Conservation (phyloP, 345 rosid species). For the Heritiera fomes region DNA sequence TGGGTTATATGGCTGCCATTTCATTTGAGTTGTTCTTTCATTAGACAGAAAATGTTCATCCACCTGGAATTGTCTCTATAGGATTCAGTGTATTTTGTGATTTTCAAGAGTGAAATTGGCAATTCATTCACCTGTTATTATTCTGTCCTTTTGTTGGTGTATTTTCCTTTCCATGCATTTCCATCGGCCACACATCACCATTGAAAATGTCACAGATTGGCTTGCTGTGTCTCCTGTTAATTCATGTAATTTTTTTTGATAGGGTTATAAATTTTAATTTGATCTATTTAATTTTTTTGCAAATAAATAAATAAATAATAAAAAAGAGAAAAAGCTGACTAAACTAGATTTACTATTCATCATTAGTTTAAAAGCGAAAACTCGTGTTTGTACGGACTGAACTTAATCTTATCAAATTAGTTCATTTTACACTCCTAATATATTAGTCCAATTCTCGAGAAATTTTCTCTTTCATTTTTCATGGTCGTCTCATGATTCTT, state of each 20-base stretch:
- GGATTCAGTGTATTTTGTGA: conserved; percentile 12
- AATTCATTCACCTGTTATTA: not conserved
- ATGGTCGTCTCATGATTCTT: not conserved
- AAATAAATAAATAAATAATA: too few relatives aligned
- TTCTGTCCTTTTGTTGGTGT: not conserved
- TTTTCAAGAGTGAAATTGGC: not conserved
- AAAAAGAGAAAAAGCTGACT: too few relatives aligned
- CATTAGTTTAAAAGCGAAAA: too few relatives aligned
- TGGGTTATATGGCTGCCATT: not conserved
- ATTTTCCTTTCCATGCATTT: not conserved
- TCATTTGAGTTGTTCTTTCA: not conserved
- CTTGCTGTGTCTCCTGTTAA: not conserved
- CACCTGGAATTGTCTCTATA: conserved; percentile 14
- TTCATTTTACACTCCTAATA: not conserved
- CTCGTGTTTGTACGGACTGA: too few relatives aligned
- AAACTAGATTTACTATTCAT: too few relatives aligned
- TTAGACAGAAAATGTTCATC: not conserved
- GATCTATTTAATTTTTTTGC: too few relatives aligned
- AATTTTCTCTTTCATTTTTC: not conserved
- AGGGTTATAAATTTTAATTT: too few relatives aligned
- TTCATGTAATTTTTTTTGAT: too few relatives aligned
- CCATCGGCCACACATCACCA: not conserved
- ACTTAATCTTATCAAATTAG: too few relatives aligned
- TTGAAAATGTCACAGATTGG: not conserved
- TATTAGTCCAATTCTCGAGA: not conserved